Conservation (phyloP, 192 early-diverging fungal species). For the Coemansia sp. region DNA sequence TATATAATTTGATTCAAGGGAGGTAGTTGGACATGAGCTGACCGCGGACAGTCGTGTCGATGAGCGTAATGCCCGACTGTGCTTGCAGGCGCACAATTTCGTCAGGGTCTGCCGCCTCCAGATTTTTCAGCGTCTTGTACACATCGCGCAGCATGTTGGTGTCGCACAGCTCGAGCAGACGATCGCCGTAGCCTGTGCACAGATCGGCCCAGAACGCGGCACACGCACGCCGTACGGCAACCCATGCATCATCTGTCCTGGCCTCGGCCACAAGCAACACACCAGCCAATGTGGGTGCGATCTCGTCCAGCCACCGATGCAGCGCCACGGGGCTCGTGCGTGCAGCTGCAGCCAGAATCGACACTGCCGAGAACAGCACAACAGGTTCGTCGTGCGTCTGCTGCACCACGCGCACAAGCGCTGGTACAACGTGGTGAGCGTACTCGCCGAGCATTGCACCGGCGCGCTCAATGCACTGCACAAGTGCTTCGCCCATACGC, state of each 20-base stretch:
- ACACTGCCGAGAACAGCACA: constrained; percentile 61
- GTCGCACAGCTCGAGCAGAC: constrained; percentile 60
- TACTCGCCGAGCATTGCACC: constrained; percentile 82
- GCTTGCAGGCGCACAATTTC: constrained; percentile 72
- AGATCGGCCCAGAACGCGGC: constrained; percentile 69
- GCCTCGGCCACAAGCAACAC: constrained; percentile 54
- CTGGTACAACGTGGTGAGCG: constrained; percentile 27
- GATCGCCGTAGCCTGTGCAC: constrained; percentile 64
- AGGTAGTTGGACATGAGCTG: constrained; percentile 1
- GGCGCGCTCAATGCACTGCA: constrained; percentile 80
- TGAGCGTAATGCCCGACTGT: constrained; percentile 58
- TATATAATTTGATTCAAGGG: not conserved
- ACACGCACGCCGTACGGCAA: constrained; percentile 63
- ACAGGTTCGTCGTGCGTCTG: constrained; percentile 25
- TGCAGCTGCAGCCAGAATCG: constrained; percentile 65
- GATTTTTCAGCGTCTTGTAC: constrained; percentile 59
- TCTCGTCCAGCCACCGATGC: constrained; percentile 61
- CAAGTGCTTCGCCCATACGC: constrained; percentile 82
- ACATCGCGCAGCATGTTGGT: constrained; percentile 58
- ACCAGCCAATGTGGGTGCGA: constrained; percentile 67
- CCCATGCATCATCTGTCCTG: constrained; percentile 3
- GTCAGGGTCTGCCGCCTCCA: constrained; percentile 69
- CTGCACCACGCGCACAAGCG: constrained; percentile 36
- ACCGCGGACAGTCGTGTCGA: not conserved
- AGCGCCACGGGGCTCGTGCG: constrained; percentile 73